Base-by-base conservation (phyloP, 257 asterid species). In the Nicotiana attenuata region DNA sequence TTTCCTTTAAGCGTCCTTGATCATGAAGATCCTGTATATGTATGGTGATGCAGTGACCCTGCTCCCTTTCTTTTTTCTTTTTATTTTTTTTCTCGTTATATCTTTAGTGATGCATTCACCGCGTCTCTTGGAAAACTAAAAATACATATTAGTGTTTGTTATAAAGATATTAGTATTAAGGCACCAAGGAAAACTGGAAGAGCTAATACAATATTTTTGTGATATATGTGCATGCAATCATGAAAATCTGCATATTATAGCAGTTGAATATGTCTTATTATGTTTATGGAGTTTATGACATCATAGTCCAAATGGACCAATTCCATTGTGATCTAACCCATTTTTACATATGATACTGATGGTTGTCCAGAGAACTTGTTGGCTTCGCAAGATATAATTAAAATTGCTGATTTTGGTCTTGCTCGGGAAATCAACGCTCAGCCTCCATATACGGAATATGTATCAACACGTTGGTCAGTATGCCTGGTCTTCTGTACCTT, bases 381-480 rank as follows among this genome's bases (percentile, higher is more conserved):
- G 56, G 97, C 90, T 68, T 90, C 99, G 4, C 93, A 93, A 90
- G 97, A 93, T 78, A 78, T 87, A 66, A 90, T 96, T 73, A 96
- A 96, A 87, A 87, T 96, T 66, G 99, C 98, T 71, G 99, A 96
- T 88, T 94, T 96, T 78, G 99, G 99, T 77, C 97, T 96, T 59
- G 98, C 98, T 83, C 98, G 99, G 68, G 99, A 96, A 93, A 90
- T 91, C 87, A 89, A 90, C 81, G 90, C 98, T 81, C 87, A 65
- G 80, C 98, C 99, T 64, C 99, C 99, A 24, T 94, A 89, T 81
- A 96, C 98, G 10, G 99, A 96, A 84, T 96, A 96, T 77, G 99
- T 96, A 76, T 96, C 98, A 47, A 96, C 99, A 41, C 98, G 98
- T 81, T 96, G 99, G 99, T 96, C 71, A 76, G 97, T 90, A n/a